These are phyloP conservation scores for Backusella westeae DNA, from an alignment of 192 early-diverging fungal species.

Conservation along the genomic window DNA sequence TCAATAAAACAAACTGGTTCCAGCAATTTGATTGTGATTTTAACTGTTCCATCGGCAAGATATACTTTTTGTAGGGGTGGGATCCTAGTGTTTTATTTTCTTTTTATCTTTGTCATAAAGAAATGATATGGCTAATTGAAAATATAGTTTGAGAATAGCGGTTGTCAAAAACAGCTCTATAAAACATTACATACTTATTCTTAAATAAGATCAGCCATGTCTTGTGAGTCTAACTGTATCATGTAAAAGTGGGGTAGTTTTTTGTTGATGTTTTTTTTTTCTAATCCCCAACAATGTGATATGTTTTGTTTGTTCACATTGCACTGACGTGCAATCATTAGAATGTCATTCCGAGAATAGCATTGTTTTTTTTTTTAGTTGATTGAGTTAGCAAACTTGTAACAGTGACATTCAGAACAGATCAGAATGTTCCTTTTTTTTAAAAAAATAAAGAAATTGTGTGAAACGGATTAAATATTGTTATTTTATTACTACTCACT, in stretches of 20 bases:
- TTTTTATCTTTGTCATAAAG: not conserved
- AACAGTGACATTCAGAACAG: not conserved
- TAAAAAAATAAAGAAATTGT: not conserved
- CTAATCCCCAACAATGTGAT: not conserved
- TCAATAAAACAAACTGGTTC: not conserved
- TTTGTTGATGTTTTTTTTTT: too few species aligned
- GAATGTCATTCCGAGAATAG: conserved; percentile 3
- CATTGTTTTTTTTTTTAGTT: not conserved
- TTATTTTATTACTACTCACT: not conserved
- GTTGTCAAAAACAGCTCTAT: not conserved
- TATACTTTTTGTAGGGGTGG: not conserved
- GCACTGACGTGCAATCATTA: conserved; percentile 3
- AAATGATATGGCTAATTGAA: not conserved
- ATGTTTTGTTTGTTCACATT: conserved; percentile 6
- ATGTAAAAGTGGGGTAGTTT: not conserved
- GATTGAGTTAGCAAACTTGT: not conserved
- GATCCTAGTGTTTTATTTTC: not conserved
- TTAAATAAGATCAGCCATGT: not conserved
- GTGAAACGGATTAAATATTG: not conserved
- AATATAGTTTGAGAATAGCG: not conserved
- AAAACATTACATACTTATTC: not conserved
- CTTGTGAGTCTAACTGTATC: not conserved
- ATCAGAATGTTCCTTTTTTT: not conserved
- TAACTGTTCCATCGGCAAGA: not conserved
- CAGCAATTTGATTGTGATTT: not conserved